Base-by-base conservation (phyloP, 768 basidiomycete species). In the Hypholoma fasciculare region DNA sequence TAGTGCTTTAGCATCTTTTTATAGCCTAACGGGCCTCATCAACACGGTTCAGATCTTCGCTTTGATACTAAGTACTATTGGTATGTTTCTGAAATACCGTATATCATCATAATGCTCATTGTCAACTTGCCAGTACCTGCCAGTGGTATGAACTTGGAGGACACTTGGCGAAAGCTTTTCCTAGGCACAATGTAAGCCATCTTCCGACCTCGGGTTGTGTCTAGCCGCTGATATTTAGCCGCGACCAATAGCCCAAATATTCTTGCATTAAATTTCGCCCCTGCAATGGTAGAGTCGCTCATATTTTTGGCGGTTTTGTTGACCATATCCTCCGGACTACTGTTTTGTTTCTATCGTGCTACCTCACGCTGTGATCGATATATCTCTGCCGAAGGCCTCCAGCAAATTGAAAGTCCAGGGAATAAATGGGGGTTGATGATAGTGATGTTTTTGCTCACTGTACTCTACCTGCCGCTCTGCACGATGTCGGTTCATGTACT, bases 401-500 rank as follows among this genome's bases (percentile, higher is more conserved):
- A 85, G 65, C 69, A 71, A 57, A 70, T 73, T 3, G 75, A 72
- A 54, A 68, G 76, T 1, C 72, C 73, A 44, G 74, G 76, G 40
- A 73, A 66, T 11, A 77, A 77, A 56, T 83, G 85, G 78, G 79
- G 79, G 12, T 74, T 86, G 12, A 73, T 90, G n/a, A 65, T 83
- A 17, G 78, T 82, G 46, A 87, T 82, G 27, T 92, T 92, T 65
- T 64, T 87, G 19, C 72, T 90, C 43, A 86, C 87, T 8, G 73
- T 86, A 44, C 76, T 91, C 23, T 93, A 92, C 67, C 78, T 93
- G 23, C 91, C 90, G 3, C 76, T 93, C 49, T 88, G 87, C 61
- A 90, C 88, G 13, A 84, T 93, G 78, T 83, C 88, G 0, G 74
- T 92, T 16, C 89, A 89, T 63, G 89, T 89, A 30, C 73, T 92